Conservation (phyloP, 371 early-diverging fungal genomes). For the Syncephalastrum monosporum region DNA sequence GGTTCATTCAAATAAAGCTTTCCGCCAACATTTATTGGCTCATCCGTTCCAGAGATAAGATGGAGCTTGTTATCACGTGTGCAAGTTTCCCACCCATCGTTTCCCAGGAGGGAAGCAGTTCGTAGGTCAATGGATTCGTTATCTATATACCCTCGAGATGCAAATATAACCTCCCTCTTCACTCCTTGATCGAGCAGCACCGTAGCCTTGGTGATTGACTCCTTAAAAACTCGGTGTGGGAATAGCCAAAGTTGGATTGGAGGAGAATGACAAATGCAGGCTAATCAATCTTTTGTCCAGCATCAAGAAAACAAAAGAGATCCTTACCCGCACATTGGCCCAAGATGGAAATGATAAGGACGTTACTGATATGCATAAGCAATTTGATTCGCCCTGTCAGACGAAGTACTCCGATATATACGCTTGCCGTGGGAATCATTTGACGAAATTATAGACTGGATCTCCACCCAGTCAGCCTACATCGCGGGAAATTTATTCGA, state of each 20-base stretch:
- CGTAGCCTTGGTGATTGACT: no score
- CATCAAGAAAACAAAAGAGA: slow-evolving; percentile 1
- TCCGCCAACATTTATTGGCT: slow-evolving; percentile 3
- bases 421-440: no score
- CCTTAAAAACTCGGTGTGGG: slow-evolving; percentile 1
- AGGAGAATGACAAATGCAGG: no score
- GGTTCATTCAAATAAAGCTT: no score
- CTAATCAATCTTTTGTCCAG: slow-evolving; percentile 6
- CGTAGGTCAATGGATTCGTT: background rate
- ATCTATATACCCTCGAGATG: no score
- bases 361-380: slow-evolving; percentile 20
- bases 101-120: slow-evolving; percentile 26
- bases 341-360: slow-evolving; percentile 30
- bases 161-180: no score
- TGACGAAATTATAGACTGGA: no score
- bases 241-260: background rate
- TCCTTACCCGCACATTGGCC: slow-evolving; percentile 12
- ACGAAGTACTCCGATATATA: no score
- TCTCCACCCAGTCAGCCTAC: no score
- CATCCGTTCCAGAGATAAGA: slow-evolving; percentile 35
- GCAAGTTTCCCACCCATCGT: slow-evolving; percentile 17
- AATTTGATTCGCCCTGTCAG: slow-evolving; percentile 25
- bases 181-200: no score
- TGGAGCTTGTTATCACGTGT: slow-evolving; percentile 47
- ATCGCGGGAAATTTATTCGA: no score